phyloP scores from a whole-genome alignment of 2,329 filamentous ascomycete species.

The Hypomyces rosellus region DNA sequence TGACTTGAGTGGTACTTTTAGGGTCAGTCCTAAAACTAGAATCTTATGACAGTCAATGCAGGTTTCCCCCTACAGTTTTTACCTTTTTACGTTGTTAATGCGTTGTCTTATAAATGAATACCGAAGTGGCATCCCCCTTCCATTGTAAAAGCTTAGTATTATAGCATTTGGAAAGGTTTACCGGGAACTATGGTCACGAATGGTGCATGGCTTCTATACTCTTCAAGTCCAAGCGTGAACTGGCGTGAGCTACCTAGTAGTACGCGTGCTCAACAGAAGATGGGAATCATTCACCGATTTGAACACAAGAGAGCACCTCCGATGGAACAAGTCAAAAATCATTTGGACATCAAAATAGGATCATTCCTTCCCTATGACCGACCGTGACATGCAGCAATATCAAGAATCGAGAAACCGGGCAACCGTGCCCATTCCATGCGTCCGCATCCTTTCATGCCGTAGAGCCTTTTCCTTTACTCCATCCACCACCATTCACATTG shows the following conservation, averaged over 20 bases:
- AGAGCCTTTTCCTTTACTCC: constrained; percentile 15
- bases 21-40: too few relatives aligned
- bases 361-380: constrained; percentile 35
- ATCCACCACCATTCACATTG: constrained; percentile 17
- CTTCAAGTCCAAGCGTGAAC: neutral
- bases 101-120: too few relatives aligned
- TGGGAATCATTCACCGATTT: too few relatives aligned
- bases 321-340: neutral
- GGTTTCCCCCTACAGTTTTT: too few relatives aligned
- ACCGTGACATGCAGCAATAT: constrained; percentile 41
- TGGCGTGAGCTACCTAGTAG: neutral
- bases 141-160: too few relatives aligned
- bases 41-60: too few relatives aligned
- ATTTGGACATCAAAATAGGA: constrained; percentile 26
- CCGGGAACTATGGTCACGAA: too few relatives aligned
- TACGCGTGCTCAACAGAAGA: neutral
- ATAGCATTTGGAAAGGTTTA: too few relatives aligned
- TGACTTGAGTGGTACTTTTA: too few relatives aligned
- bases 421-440: constrained; percentile 26
- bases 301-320: neutral
- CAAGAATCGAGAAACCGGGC: constrained; percentile 33
- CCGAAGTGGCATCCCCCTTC: too few relatives aligned
- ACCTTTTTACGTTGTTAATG: too few relatives aligned
- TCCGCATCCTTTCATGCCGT: constrained; percentile 21
- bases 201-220: too few relatives aligned